A percentile compares a stretch with the other conserved stretches of the same genome.
These are phyloP conservation scores for Schizophyllum amplum DNA, from an alignment of 1,284 basidiomycete species.

Conservation along the genomic window DNA sequence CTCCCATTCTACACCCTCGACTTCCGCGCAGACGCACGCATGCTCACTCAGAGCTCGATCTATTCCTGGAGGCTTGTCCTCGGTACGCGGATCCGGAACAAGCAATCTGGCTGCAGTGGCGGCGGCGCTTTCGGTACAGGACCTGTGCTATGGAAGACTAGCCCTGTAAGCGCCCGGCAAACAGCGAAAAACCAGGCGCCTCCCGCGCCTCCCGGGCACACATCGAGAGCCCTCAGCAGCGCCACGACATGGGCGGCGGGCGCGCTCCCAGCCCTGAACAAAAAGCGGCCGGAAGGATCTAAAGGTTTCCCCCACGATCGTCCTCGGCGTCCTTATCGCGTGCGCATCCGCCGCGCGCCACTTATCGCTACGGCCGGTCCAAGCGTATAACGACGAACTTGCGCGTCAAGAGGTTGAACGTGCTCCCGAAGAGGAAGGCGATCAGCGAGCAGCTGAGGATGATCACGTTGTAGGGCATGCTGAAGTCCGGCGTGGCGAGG, in stretches of 20 bases:
- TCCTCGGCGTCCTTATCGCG: background rate
- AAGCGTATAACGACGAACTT: constrained; percentile 55
- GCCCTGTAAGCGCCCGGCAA: background rate
- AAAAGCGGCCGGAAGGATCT: background rate
- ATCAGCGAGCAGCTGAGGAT: constrained; percentile 89
- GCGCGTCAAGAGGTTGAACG: constrained; percentile 84
- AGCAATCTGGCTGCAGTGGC: background rate
- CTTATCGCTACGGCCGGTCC: constrained; percentile 16
- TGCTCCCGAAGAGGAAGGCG: constrained; percentile 88
- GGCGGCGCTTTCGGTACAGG: background rate
- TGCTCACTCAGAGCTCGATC: background rate
- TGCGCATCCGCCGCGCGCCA: constrained; percentile 5
- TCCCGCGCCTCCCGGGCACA: background rate
- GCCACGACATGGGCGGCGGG: background rate
- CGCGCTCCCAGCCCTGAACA: background rate
- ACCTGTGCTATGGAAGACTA: background rate
- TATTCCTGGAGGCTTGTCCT: background rate
- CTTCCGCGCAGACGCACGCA: background rate
- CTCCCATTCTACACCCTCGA: background rate
- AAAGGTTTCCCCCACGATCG: background rate
- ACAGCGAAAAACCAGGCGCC: background rate
- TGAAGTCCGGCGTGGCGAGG: constrained; percentile 94
- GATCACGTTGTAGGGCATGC: constrained; percentile 99
- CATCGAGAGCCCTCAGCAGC: background rate
- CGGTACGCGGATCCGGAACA: background rate